Base-by-base conservation (phyloP, 2,329 filamentous ascomycete species). In the Aspergillus brasiliensis region DNA sequence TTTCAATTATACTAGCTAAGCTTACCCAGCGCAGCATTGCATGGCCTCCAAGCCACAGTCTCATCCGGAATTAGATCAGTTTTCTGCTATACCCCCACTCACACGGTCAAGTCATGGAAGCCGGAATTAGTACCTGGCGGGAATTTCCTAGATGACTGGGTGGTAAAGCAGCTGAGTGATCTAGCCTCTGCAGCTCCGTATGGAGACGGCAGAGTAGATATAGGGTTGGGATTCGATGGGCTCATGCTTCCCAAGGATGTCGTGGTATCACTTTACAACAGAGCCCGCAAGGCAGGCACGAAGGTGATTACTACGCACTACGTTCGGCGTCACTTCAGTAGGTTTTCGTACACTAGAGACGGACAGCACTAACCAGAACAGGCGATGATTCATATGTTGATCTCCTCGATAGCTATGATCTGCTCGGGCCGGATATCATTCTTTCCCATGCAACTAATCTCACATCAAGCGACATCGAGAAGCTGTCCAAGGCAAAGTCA, bases 171-270 rank as follows among this genome's bases (percentile, higher is more conserved):
- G 5, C 56, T 75, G 1, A 63, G 65, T 5, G 48, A 62, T 8
- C 59, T 70, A 5, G 60, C 59, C 0, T 28, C 57, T 8, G 15
- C 57, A 2, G 56, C 62, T 8, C 70, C 70, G 0, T 64, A 70
- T 38, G 71, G 69, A 4, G 54, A 69, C 34, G 65, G 70, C 1
- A 61, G 67, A 8, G 65, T 75, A 3, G 60, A 69, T 23, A 51
- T 74, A 7, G 72, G 71, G 3, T 47, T 73, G 28, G 71, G 62
- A 2, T 72, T 74, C 28, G 72, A 75, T 49, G 56, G 62, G 3
- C 66, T 65, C 44, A 65, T 64, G 31, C 60, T 73, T 0, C 69
- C 71, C 1, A 64, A 67, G 23, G 66, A 72, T 1, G 44, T 63
- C 2, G 62, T 74, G 2, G 17, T 70, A 13, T 57, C 56, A 11